Percentiles rank a stretch among this genome's conserved stretches.
Evolutionary conservation across 306 rosid genomes (phyloP).

Genomic region (Heteromeles arbutifolia): DNA sequence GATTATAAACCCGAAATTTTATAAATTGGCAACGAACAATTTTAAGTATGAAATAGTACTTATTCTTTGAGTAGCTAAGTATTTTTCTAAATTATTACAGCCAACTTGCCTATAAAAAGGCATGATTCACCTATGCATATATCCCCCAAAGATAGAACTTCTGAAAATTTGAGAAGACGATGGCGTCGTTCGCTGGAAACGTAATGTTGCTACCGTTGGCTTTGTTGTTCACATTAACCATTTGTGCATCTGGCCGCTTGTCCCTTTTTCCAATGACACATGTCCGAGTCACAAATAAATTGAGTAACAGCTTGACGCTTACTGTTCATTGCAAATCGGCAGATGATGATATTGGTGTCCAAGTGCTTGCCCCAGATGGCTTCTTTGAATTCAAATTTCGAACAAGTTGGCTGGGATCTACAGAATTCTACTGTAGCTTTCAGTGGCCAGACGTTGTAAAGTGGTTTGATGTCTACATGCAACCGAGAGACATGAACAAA

Average conservation of each 20-base stretch:
- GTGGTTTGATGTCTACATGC: background rate
- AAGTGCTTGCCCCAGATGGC: background rate
- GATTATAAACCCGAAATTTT: no score
- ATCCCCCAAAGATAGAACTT: background rate
- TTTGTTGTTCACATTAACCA: background rate
- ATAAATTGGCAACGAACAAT: no score
- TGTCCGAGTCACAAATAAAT: background rate
- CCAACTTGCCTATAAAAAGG: background rate
- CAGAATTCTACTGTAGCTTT: background rate
- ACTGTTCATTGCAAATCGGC: background rate
- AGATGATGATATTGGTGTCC: background rate
- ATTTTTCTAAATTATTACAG: background rate
- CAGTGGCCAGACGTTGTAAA: background rate
- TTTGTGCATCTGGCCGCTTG: background rate
- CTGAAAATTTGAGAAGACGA: background rate
- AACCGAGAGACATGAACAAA: no score
- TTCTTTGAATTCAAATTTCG: background rate
- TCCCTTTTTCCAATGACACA: background rate
- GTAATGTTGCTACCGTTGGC: background rate
- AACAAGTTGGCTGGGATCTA: accelerated
- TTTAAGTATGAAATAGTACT: no score
- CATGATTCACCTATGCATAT: background rate
- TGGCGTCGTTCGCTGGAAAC: background rate
- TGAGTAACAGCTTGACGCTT: background rate
- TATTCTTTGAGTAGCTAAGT: no score